These are phyloP conservation scores for Thymus mandschuricus DNA, from an alignment of 257 asterid species.

Conservation along the genomic window DNA sequence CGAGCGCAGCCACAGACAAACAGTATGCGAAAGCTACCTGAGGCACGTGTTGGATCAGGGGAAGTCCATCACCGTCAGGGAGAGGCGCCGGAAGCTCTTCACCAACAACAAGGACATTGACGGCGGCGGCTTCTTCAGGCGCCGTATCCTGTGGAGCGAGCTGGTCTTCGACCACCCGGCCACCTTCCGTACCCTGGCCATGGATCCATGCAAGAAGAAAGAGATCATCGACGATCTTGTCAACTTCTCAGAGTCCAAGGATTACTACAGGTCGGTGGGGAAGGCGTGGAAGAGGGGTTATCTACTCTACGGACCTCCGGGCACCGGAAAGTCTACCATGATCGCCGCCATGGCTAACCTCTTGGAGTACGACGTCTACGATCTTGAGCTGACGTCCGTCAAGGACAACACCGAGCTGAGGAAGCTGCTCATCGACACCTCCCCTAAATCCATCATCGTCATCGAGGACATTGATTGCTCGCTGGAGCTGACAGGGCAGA, in stretches of 20 bases:
- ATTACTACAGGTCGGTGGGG: slow-evolving; percentile 55
- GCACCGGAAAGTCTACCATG: slow-evolving; percentile 61
- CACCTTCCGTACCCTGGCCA: slow-evolving; percentile 47
- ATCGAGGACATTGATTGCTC: slow-evolving; percentile 67
- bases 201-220: slow-evolving; percentile 50
- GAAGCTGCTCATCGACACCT: slow-evolving; percentile 48
- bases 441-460: slow-evolving; percentile 48
- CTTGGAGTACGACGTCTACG: slow-evolving; percentile 50
- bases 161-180: slow-evolving; percentile 61
- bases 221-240: slow-evolving; percentile 45
- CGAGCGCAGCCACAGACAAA: too few species aligned
- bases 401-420: slow-evolving; percentile 52
- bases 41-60: slow-evolving; percentile 54
- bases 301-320: slow-evolving; percentile 55
- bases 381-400: slow-evolving; percentile 51
- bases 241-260: slow-evolving; percentile 43
- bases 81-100: slow-evolving; percentile 50
- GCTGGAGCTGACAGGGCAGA: slow-evolving; percentile 33
- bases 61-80: slow-evolving; percentile 41
- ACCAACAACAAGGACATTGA: slow-evolving; percentile 42
- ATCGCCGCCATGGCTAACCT: slow-evolving; percentile 60
- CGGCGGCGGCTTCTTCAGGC: slow-evolving; percentile 29
- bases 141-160: slow-evolving; percentile 48
- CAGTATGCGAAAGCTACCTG: slow-evolving; percentile 27
- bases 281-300: slow-evolving; percentile 72